A percentile compares a stretch with the other conserved stretches of the same genome.
phyloP scores from a whole-genome alignment of 2,329 filamentous ascomycete species.

The Bipolaris bicolor region DNA sequence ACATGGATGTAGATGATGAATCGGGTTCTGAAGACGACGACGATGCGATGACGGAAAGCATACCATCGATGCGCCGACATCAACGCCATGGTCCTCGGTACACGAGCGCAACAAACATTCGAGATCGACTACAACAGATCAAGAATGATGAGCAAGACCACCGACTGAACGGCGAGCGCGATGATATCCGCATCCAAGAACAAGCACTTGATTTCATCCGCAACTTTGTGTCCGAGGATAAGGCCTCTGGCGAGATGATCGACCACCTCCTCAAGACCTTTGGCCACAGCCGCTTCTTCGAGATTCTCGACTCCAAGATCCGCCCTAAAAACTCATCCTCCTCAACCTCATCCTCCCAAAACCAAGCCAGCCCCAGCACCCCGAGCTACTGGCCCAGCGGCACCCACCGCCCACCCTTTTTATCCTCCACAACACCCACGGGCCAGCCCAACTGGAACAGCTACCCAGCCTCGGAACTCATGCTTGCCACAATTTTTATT shows the following conservation, averaged over 20 bases:
- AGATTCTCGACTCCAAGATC: slow-evolving; percentile 80
- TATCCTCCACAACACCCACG: slow-evolving; percentile 35
- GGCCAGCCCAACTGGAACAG: slow-evolving; percentile 53
- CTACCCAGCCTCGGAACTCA: slow-evolving; percentile 63
- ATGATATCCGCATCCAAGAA: slow-evolving; percentile 86
- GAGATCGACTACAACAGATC: slow-evolving; percentile 52
- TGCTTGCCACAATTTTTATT: slow-evolving; percentile 79
- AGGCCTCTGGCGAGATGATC: slow-evolving; percentile 70
- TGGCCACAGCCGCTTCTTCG: slow-evolving; percentile 78
- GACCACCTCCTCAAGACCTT: slow-evolving; percentile 80
- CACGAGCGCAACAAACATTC: slow-evolving; percentile 44
- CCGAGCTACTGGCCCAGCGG: slow-evolving; percentile 62
- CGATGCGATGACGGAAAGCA: slow-evolving; percentile 54
- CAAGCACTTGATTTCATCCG: slow-evolving; percentile 88
- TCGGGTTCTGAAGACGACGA: slow-evolving; percentile 51
- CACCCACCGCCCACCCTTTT: slow-evolving; percentile 62
- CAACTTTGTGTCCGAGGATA: slow-evolving; percentile 78
- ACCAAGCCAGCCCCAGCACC: slow-evolving; percentile 20
- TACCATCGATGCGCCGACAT: slow-evolving; percentile 47
- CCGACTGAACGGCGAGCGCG: slow-evolving; percentile 70
- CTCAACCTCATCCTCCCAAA: slow-evolving; percentile 9
- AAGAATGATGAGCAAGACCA: slow-evolving; percentile 72
- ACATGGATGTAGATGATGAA: slow-evolving; percentile 51
- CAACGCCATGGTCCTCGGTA: slow-evolving; percentile 47
- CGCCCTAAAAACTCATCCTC: slow-evolving; percentile 53